phyloP scores from a whole-genome alignment of 2,329 filamentous ascomycete genomes.

The Microcyclospora pomicola region DNA sequence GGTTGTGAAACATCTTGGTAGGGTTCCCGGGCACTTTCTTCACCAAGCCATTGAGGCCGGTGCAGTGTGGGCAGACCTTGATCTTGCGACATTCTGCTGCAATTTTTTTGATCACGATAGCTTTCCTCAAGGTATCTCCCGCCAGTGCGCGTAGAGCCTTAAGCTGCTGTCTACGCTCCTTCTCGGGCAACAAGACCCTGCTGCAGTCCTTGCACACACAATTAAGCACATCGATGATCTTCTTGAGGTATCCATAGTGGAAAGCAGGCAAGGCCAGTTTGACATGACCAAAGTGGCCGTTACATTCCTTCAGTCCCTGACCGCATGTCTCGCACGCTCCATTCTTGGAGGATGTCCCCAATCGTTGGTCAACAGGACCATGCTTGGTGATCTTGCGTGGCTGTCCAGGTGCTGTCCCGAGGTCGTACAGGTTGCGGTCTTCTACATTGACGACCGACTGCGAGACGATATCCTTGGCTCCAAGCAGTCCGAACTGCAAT shows the following conservation, averaged over 20 bases:
- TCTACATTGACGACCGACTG: slow-evolving; percentile 90
- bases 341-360: slow-evolving; percentile 79
- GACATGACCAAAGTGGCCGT: slow-evolving; percentile 91
- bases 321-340: slow-evolving; percentile 72
- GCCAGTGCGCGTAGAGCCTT: slow-evolving; percentile 65
- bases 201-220: slow-evolving; percentile 94
- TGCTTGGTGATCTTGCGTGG: slow-evolving; percentile 62
- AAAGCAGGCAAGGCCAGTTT: slow-evolving; percentile 82
- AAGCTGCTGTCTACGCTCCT: slow-evolving; percentile 63
- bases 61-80: slow-evolving; percentile 68
- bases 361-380: slow-evolving; percentile 74
- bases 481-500: slow-evolving; percentile 89
- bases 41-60: slow-evolving; percentile 74
- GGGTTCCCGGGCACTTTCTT: slow-evolving; percentile 69
- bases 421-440: slow-evolving; percentile 86
- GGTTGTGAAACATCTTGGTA: slow-evolving; percentile 91
- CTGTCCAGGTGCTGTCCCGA: slow-evolving; percentile 38
- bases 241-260: slow-evolving; percentile 90
- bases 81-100: slow-evolving; percentile 81
- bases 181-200: slow-evolving; percentile 65
- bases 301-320: slow-evolving; percentile 67
- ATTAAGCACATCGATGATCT: slow-evolving; percentile 81
- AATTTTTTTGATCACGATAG: slow-evolving; percentile 75
- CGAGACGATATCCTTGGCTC: slow-evolving; percentile 75
- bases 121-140: slow-evolving; percentile 73